phyloP scores from a whole-genome alignment of 2,329 filamentous ascomycete genomes.

The Talaromyces sp. region DNA sequence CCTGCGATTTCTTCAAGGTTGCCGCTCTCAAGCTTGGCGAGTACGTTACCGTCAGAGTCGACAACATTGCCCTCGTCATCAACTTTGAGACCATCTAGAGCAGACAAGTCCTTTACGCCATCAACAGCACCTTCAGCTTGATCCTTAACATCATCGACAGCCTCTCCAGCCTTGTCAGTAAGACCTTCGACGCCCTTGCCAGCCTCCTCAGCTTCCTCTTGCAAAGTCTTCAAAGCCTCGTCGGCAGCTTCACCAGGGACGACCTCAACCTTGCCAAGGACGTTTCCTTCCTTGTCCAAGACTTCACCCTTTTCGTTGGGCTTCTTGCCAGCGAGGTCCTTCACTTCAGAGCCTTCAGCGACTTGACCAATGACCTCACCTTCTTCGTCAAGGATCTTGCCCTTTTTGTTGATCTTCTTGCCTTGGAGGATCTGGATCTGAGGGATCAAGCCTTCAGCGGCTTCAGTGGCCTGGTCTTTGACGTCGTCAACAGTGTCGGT shows the following conservation, averaged over 20 bases:
- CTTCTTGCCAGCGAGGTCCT: constrained; percentile 41
- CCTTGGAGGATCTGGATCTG: constrained; percentile 14
- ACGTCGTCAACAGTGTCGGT: constrained; percentile 24
- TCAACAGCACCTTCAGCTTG: not conserved
- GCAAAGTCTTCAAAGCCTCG: constrained; percentile 19
- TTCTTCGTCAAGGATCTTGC: constrained; percentile 49
- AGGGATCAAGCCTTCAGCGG: constrained; percentile 29
- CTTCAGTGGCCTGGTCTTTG: constrained; percentile 30
- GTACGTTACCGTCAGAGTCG: constrained; percentile 20
- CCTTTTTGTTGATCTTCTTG: constrained; percentile 26
- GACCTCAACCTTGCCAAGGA: constrained; percentile 28
- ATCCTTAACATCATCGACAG: not conserved
- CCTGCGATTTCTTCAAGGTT: constrained; percentile 12
- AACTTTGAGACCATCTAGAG: constrained; percentile 27
- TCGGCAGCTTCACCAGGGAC: constrained; percentile 17
- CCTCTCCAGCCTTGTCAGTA: constrained; percentile 24
- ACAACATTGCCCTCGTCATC: constrained; percentile 29
- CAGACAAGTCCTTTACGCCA: not conserved
- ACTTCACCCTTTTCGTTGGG: constrained; percentile 43
- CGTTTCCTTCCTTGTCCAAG: constrained; percentile 40
- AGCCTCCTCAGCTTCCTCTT: constrained; percentile 36
- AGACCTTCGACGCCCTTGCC: constrained; percentile 25
- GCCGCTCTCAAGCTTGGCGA: constrained; percentile 13
- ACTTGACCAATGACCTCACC: constrained; percentile 39
- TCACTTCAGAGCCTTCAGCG: constrained; percentile 37